Conservation (phyloP, 805 yeast genomes). For the Candida easanensis region DNA sequence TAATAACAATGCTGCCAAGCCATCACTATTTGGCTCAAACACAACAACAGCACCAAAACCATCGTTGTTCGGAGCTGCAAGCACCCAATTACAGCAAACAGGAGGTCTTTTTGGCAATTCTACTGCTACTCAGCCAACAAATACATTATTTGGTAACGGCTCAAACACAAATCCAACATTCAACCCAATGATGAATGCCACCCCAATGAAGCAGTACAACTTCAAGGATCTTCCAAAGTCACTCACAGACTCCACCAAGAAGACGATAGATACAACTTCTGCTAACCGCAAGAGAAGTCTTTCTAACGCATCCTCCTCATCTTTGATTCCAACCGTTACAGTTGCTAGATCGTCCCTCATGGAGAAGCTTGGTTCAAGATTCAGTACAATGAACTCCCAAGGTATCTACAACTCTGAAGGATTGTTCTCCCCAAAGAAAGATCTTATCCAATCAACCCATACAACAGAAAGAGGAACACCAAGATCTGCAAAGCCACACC, state of each 20-base stretch:
- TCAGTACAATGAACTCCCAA: slow-evolving; percentile 26
- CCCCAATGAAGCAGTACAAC: slow-evolving; percentile 29
- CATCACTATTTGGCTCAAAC: slow-evolving; percentile 14
- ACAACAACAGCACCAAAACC: slow-evolving; percentile 10
- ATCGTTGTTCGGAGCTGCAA: slow-evolving; percentile 4
- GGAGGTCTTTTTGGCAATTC: slow-evolving; percentile 28
- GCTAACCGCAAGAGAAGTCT: slow-evolving; percentile 25
- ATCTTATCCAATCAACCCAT: slow-evolving; percentile 20
- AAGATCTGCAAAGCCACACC: slow-evolving; percentile 1
- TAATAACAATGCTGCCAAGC: slow-evolving; percentile 3
- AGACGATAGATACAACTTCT: slow-evolving; percentile 10
- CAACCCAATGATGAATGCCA: slow-evolving; percentile 29
- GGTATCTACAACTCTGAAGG: slow-evolving; percentile 32
- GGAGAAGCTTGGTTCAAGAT: slow-evolving; percentile 35
- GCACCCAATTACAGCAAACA: neutral
- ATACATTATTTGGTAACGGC: slow-evolving; percentile 16
- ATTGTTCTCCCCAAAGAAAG: slow-evolving; percentile 34
- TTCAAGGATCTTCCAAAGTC: slow-evolving; percentile 38
- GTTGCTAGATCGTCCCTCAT: slow-evolving; percentile 29
- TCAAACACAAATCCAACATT: slow-evolving; percentile 18
- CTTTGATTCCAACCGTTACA: slow-evolving; percentile 14
- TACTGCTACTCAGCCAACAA: slow-evolving; percentile 1
- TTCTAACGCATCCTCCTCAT: slow-evolving; percentile 18
- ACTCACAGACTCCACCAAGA: slow-evolving; percentile 32
- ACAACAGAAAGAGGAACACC: slow-evolving; percentile 15